phyloP scores from a whole-genome alignment of 257 asterid genomes.

The Plantago ovata region DNA sequence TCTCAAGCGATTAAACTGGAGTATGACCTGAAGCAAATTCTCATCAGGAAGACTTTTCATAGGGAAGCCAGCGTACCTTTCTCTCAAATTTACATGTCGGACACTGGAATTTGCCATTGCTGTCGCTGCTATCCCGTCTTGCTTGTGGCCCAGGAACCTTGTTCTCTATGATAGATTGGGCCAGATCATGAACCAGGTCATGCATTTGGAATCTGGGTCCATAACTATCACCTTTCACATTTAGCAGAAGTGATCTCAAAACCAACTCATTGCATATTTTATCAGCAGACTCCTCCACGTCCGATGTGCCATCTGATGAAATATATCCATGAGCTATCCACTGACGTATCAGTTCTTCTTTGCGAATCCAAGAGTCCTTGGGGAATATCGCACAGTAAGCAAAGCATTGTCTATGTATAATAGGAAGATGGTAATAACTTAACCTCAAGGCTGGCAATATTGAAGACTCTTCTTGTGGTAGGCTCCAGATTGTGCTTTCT shows the following conservation, averaged over 20 bases:
- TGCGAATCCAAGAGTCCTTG: slow-evolving; percentile 16
- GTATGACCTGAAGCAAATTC: neutral
- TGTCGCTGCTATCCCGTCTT: neutral
- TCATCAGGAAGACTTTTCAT: neutral
- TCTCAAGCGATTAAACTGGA: too few relatives aligned
- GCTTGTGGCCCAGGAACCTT: neutral
- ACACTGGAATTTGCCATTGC: neutral
- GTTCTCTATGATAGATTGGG: slow-evolving; percentile 7
- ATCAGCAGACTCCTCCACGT: slow-evolving; percentile 20
- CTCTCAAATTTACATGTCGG: slow-evolving; percentile 8
- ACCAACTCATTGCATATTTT: slow-evolving; percentile 18
- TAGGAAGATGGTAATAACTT: slow-evolving; percentile 34
- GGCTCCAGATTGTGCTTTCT: slow-evolving; percentile 25
- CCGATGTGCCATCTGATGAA: slow-evolving; percentile 16
- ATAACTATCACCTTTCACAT: neutral
- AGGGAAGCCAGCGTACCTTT: neutral
- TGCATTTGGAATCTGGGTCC: slow-evolving; percentile 18
- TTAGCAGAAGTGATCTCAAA: slow-evolving; percentile 23
- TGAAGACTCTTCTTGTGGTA: slow-evolving; percentile 16
- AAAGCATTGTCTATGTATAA: slow-evolving; percentile 27
- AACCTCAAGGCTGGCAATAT: slow-evolving; percentile 25
- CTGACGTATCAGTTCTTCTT: slow-evolving; percentile 15
- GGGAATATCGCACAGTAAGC: slow-evolving; percentile 33
- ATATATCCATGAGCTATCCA: slow-evolving; percentile 33
- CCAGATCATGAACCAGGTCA: slow-evolving; percentile 28